These are phyloP conservation scores for Silene uniflora DNA, from an alignment of 148 eudicot genomes.

Conservation along the genomic window DNA sequence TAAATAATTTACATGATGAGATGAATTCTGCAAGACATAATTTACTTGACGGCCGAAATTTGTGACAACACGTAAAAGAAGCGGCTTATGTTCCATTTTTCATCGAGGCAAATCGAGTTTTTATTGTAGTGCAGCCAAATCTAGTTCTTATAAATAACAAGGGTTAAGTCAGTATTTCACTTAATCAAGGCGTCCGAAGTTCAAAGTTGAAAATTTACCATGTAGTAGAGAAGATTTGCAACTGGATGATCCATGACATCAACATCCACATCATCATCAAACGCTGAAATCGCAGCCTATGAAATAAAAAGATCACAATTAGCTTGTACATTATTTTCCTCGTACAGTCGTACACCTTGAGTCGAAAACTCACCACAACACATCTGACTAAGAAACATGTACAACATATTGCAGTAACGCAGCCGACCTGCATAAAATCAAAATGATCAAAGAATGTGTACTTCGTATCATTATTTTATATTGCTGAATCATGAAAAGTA, in stretches of 20 bases:
- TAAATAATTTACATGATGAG: too few species aligned
- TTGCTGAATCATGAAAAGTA: not conserved
- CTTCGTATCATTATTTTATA: not conserved
- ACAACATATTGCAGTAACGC: conserved; percentile 56
- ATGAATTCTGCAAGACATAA: too few species aligned
- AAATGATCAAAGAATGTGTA: not conserved
- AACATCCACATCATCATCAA: conserved; percentile 39
- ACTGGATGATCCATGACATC: conserved; percentile 54
- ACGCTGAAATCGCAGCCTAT: conserved; percentile 48
- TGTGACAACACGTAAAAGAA: too few species aligned
- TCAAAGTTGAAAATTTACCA: conserved; percentile 27
- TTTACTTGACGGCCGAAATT: too few species aligned
- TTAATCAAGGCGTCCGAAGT: too few species aligned
- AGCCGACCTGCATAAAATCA: conserved; percentile 47
- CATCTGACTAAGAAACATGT: conserved; percentile 64
- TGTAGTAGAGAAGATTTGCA: conserved; percentile 42
- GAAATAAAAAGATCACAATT: not conserved
- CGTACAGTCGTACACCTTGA: not conserved
- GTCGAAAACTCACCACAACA: conserved; percentile 37
- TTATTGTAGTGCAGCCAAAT: too few species aligned
- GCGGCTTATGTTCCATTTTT: not conserved
- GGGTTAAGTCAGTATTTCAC: too few species aligned
- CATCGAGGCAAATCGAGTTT: not conserved
- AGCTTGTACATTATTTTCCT: not conserved
- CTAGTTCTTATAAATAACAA: too few species aligned